A percentile compares a stretch with the other conserved stretches of the same genome.
Conservation (phyloP, 2,329 filamentous ascomycete genomes). For the Tympanopsis confertula region DNA sequence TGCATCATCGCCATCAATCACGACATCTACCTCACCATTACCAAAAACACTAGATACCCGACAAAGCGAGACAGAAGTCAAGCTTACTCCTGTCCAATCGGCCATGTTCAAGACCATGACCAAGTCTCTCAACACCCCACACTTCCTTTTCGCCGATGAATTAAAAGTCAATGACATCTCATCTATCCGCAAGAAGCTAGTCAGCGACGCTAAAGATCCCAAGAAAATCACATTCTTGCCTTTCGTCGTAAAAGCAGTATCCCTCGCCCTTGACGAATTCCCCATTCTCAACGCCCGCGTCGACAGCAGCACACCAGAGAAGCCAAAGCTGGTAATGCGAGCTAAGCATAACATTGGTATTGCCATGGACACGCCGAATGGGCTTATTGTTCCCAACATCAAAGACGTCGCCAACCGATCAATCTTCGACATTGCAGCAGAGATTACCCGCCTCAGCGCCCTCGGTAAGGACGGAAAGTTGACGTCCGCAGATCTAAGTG, state of each 20-base stretch:
- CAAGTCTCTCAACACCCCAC: constrained; percentile 50
- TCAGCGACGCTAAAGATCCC: constrained; percentile 20
- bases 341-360: constrained; percentile 55
- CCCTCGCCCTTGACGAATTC: constrained; percentile 44
- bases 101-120: constrained; percentile 66
- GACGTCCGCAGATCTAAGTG: constrained; percentile 40
- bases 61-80: constrained; percentile 34
- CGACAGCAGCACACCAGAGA: constrained; percentile 23
- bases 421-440: constrained; percentile 43
- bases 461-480: constrained; percentile 48
- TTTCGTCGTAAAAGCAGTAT: constrained; percentile 59
- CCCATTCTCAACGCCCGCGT: constrained; percentile 45
- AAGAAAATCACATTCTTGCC: constrained; percentile 49
- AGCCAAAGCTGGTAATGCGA: constrained; percentile 46
- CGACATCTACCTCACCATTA: neutral
- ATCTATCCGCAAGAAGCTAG: constrained; percentile 40
- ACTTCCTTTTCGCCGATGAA: constrained; percentile 56
- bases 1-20: constrained; percentile 4
- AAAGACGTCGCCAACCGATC: constrained; percentile 47
- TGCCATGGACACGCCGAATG: constrained; percentile 54
- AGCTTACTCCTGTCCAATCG: constrained; percentile 46
- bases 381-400: constrained; percentile 55
- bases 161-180: constrained; percentile 45
- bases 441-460: constrained; percentile 39
- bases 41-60: constrained; percentile 5